A percentile compares a stretch with the other conserved stretches of the same genome.
phyloP scores from a whole-genome alignment of 2,329 filamentous ascomycete species.

The Pyrenophora tritici-repentis region DNA sequence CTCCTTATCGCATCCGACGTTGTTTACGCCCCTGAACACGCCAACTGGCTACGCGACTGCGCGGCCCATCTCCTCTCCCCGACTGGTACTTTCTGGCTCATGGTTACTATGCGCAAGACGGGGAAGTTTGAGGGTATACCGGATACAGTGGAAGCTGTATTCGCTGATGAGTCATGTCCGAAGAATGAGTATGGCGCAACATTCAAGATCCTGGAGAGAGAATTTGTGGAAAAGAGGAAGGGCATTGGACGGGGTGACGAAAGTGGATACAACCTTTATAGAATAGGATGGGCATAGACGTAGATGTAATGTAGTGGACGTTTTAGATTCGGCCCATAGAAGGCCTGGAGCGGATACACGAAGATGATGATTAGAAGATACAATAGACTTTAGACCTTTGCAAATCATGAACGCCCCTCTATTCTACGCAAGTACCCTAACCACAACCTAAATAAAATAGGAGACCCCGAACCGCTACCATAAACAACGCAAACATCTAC shows the following conservation, averaged over 20 bases:
- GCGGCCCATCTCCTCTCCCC: conserved; percentile 35
- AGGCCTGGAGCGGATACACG: no score
- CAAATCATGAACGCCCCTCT: no score
- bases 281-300: conserved; percentile 37
- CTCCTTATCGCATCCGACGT: conserved; percentile 45
- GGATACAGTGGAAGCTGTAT: conserved; percentile 43
- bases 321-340: no score
- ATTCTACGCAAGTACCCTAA: no score
- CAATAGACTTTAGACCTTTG: no score
- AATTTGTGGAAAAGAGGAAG: conserved; percentile 34
- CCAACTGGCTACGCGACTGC: conserved; percentile 42
- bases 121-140: conserved; percentile 46
- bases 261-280: conserved; percentile 40
- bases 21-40: conserved; percentile 45
- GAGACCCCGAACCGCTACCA: no score
- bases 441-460: no score
- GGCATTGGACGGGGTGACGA: conserved; percentile 45
- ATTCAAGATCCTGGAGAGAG: conserved; percentile 33
- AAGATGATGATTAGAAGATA: no score
- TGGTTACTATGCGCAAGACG: conserved; percentile 39
- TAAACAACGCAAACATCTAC: no score
- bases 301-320: background rate
- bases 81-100: conserved; percentile 40
- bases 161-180: conserved; percentile 23
- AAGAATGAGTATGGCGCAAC: conserved; percentile 16